Evolutionary conservation across 2,329 filamentous ascomycete species (phyloP).

Genomic region (Cladosporium sp.): DNA sequence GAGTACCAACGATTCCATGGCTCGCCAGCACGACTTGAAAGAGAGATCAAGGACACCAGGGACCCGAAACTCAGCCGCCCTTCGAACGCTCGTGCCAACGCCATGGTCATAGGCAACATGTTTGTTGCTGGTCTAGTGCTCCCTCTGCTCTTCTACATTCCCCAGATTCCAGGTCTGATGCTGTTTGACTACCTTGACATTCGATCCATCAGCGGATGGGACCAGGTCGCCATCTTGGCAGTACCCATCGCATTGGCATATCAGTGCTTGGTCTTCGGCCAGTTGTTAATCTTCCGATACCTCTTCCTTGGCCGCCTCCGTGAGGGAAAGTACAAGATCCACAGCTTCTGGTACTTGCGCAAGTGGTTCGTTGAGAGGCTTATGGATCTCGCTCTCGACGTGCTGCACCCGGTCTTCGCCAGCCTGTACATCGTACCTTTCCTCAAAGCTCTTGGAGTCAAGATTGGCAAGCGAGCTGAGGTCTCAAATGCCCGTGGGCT

Average conservation of each 20-base stretch:
- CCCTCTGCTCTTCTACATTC: slow-evolving; percentile 27
- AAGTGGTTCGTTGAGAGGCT: slow-evolving; percentile 31
- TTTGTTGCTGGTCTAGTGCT: slow-evolving; percentile 24
- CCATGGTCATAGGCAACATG: slow-evolving; percentile 25
- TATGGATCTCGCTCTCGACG: slow-evolving; percentile 31
- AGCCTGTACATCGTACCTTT: slow-evolving; percentile 32
- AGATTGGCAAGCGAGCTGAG: slow-evolving; percentile 31
- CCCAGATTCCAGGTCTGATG: slow-evolving; percentile 29
- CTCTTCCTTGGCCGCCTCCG: slow-evolving; percentile 25
- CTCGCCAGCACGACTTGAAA: slow-evolving; percentile 29
- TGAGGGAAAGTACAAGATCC: slow-evolving; percentile 28
- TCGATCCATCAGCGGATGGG: slow-evolving; percentile 25
- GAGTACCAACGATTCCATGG: slow-evolving; percentile 29
- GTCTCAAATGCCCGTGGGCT: slow-evolving; percentile 30
- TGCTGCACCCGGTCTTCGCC: slow-evolving; percentile 31
- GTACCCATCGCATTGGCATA: slow-evolving; percentile 30
- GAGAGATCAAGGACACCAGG: slow-evolving; percentile 23
- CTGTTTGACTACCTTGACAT: slow-evolving; percentile 28
- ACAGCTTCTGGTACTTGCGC: slow-evolving; percentile 29
- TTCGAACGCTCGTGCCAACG: slow-evolving; percentile 23
- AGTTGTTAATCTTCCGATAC: slow-evolving; percentile 28
- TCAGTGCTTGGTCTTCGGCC: slow-evolving; percentile 27
- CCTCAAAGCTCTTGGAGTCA: slow-evolving; percentile 28
- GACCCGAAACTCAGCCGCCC: slow-evolving; percentile 24
- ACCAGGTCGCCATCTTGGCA: slow-evolving; percentile 27